phyloP scores from a whole-genome alignment of 2,329 filamentous ascomycete species.

The Alternaria alternata region DNA sequence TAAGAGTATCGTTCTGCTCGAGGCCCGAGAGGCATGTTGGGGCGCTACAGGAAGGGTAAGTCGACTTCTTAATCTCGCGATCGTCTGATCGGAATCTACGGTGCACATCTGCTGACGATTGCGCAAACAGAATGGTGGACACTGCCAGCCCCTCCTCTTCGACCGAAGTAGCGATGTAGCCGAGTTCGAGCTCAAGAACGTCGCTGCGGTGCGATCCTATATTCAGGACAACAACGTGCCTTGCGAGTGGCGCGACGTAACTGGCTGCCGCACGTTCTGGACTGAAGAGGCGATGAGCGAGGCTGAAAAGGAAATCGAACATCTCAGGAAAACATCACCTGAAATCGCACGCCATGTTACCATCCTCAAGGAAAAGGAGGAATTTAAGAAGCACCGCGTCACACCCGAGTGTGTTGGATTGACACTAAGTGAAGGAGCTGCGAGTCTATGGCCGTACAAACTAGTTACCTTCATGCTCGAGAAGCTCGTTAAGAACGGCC shows the following conservation, averaged over 20 bases:
- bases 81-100: background rate
- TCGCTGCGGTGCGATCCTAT: constrained; percentile 65
- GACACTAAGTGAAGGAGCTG: constrained; percentile 70
- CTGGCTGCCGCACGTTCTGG: constrained; percentile 71
- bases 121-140: constrained; percentile 59
- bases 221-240: constrained; percentile 66
- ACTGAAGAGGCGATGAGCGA: constrained; percentile 63
- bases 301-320: constrained; percentile 60
- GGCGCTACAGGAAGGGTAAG: constrained; percentile 82
- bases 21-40: constrained; percentile 81
- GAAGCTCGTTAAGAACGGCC: constrained; percentile 58
- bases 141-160: constrained; percentile 78
- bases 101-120: constrained; percentile 12
- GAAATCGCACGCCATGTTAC: constrained; percentile 61
- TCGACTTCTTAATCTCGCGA: background rate
- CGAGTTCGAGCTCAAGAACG: constrained; percentile 76
- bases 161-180: constrained; percentile 66
- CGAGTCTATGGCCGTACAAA: constrained; percentile 84
- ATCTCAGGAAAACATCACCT: constrained; percentile 62
- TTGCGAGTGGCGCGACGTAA: constrained; percentile 73
- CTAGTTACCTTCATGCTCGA: constrained; percentile 77
- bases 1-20: constrained; percentile 72
- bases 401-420: constrained; percentile 64
- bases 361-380: constrained; percentile 51
- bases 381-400: constrained; percentile 62